phyloP scores from a whole-genome alignment of 495 filamentous ascomycete genomes.

The Stereocaulon alpinum region DNA sequence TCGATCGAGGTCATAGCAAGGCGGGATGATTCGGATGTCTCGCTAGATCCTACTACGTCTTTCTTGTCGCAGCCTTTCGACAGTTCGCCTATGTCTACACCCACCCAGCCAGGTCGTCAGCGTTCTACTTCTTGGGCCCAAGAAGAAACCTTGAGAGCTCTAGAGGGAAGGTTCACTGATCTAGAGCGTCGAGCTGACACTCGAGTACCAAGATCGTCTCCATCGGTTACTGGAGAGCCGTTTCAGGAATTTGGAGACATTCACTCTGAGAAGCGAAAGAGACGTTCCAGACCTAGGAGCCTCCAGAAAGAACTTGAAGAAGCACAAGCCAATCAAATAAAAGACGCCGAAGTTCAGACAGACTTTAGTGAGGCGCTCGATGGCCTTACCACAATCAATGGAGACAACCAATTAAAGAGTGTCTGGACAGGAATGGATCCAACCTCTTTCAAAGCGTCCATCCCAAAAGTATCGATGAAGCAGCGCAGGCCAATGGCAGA shows the following conservation, averaged over 20 bases:
- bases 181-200: slow-evolving; percentile 2
- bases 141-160: slow-evolving; percentile 23
- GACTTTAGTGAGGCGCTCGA: background rate
- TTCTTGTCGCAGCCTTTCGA: slow-evolving; percentile 17
- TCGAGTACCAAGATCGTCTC: background rate
- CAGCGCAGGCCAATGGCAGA: background rate
- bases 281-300: slow-evolving; percentile 14
- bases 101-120: slow-evolving; percentile 12
- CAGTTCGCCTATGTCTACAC: slow-evolving; percentile 17
- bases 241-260: slow-evolving; percentile 16
- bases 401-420: background rate
- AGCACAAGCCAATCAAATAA: slow-evolving; percentile 5
- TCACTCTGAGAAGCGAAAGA: slow-evolving; percentile 8
- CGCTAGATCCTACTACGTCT: slow-evolving; percentile 18
- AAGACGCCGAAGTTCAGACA: background rate
- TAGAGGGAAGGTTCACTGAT: slow-evolving; percentile 21
- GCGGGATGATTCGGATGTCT: slow-evolving; percentile 14
- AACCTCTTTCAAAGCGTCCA: background rate
- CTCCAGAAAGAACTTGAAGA: slow-evolving; percentile 20
- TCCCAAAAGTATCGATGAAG: background rate
- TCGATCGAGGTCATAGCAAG: slow-evolving; percentile 7
- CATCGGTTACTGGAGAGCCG: slow-evolving; percentile 8
- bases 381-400: slow-evolving; percentile 3
- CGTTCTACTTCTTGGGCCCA: slow-evolving; percentile 18
- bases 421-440: slow-evolving; percentile 6